A percentile compares a stretch with the other conserved stretches of the same genome.
These are phyloP conservation scores for Syzygium aromaticum DNA, from an alignment of 345 rosid species.

Conservation along the genomic window DNA sequence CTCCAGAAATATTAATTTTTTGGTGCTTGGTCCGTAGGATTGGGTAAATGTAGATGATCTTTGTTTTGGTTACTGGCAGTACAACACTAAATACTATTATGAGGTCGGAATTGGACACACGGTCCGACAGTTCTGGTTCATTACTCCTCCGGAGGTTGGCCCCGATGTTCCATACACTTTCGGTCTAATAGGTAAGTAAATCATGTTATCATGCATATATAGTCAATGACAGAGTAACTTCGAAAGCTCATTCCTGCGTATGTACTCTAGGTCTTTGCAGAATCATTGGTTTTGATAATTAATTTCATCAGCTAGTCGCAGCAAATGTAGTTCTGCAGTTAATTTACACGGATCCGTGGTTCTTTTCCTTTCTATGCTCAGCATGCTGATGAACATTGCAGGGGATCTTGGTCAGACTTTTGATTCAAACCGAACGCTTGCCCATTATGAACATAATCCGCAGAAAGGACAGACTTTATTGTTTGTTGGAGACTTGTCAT, in stretches of 20 bases:
- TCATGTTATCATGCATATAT: neutral
- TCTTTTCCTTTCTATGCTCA: neutral
- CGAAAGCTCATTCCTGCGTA: neutral
- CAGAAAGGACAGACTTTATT: conserved; percentile 33
- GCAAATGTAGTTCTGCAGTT: neutral
- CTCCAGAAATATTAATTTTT: neutral
- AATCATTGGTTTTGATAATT: neutral
- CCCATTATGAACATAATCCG: conserved; percentile 32
- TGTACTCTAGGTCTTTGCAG: neutral
- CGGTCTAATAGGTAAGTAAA: conserved; percentile 50
- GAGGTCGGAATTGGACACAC: conserved; percentile 37
- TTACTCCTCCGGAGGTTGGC: conserved; percentile 50
- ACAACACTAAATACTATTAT: conserved; percentile 42
- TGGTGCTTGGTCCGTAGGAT: neutral
- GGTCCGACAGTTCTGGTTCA: conserved; percentile 31
- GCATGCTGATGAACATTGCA: neutral
- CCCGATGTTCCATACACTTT: conserved; percentile 65
- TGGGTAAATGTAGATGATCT: neutral
- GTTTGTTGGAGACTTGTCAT: conserved; percentile 40
- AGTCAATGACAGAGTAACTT: neutral
- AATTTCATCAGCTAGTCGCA: conserved; percentile 37
- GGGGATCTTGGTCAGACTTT: conserved; percentile 45
- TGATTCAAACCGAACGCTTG: conserved; percentile 36
- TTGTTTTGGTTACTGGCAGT: conserved; percentile 9
- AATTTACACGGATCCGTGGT: neutral